Base-by-base conservation (phyloP, 1,284 basidiomycete species). In the Mycosarcoma mackinlayi region DNA sequence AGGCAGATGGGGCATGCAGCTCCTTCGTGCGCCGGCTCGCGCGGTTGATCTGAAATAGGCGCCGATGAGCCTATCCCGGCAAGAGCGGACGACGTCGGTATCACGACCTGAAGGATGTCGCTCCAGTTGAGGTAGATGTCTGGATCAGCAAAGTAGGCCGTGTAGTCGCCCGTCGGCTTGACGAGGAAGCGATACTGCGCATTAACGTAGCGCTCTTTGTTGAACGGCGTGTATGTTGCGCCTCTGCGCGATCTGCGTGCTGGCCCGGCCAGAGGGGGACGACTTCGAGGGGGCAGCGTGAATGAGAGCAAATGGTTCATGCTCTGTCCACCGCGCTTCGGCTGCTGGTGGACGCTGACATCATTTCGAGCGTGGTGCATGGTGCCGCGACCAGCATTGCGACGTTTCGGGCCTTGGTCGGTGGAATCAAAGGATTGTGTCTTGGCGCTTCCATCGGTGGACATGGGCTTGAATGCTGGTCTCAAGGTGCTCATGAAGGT, bases 1-100 rank as follows among this genome's bases (percentile, higher is more conserved):
- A 99, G 87, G 84, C 95, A 99, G 70, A 99, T 98, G 3, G 95
- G 96, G 83, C 95, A 98, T 13, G 88, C 89, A 14, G 88, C 89
- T 42, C 88, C 85, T 37, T 89, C 89, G 73, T 91, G 89, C 14
- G 71, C 54, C 9, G 70, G 71, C 18, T 72, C 67, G 7, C 51
- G 60, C 9, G 68, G 68, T 25, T 69, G 60, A 51, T 67, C 58
- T 16, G 59, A 37, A 11, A 68, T 55, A 8, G 53, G 67, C 28
- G 70, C 62, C 1, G 68, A 66, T 2, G 58, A 46, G 19, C 58
- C 54, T 57, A 78, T 58, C 7, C 68, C 59, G 3, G 77, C 58
- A 2, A 79, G 83, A 14, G 85, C 82, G 13, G 84, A 84, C 27
- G 85, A 83, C 49, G 91, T 92, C 30, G 93, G 92, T 65, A 98